Conservation (phyloP, 78 protist genomes). For the Dictyostelium intermedium region DNA sequence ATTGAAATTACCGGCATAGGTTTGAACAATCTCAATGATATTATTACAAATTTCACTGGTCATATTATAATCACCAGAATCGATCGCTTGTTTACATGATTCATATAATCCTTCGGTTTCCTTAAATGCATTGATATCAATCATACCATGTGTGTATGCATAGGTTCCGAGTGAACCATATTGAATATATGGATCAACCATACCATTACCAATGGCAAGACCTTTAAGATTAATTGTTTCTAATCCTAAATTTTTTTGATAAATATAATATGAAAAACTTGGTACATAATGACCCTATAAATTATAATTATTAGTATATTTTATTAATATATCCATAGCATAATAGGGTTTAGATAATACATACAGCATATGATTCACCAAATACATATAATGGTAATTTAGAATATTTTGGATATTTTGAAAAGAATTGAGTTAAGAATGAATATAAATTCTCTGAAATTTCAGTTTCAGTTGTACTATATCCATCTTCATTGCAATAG, state of each 20-base stretch:
- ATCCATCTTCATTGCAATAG: slow-evolving; percentile 8
- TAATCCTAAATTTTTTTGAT: slow-evolving; percentile 10
- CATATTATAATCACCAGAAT: slow-evolving; percentile 22
- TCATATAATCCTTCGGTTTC: slow-evolving; percentile 36
- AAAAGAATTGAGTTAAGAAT: slow-evolving; percentile 43
- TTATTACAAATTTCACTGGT: slow-evolving; percentile 8
- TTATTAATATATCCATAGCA: too few relatives aligned
- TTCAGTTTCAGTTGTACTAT: slow-evolving; percentile 29
- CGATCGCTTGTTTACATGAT: slow-evolving; percentile 33
- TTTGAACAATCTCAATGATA: slow-evolving; percentile 10
- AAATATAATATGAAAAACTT: slow-evolving; percentile 38
- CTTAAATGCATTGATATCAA: not conserved
- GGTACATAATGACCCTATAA: slow-evolving; percentile 89
- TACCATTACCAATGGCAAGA: slow-evolving; percentile 79
- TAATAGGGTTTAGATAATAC: not conserved
- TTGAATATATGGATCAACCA: slow-evolving; percentile 62
- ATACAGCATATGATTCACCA: not conserved
- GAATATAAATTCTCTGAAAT: slow-evolving; percentile 55
- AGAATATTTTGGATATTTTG: slow-evolving; percentile 11
- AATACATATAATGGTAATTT: slow-evolving; percentile 27
- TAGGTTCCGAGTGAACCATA: slow-evolving; percentile 17
- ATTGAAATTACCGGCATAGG: slow-evolving; percentile 47
- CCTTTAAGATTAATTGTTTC: slow-evolving; percentile 66
- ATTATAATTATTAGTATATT: not conserved
- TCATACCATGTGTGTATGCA: slow-evolving; percentile 30